Conservation (phyloP, 805 yeast species). For the Candida tammaniensis region DNA sequence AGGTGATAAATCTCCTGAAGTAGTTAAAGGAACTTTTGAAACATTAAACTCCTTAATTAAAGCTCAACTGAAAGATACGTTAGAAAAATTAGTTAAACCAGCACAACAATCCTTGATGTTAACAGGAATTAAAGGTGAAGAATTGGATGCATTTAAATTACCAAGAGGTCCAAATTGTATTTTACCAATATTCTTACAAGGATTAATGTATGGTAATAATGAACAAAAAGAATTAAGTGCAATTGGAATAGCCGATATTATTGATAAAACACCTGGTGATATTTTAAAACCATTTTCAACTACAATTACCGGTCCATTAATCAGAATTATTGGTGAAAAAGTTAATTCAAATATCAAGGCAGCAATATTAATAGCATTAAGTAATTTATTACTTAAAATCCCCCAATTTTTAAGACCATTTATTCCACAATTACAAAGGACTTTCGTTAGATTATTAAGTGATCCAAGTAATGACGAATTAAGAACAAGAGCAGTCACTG, state of each 20-base stretch:
- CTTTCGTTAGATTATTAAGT: conserved; percentile 86
- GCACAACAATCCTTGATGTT: conserved; percentile 68
- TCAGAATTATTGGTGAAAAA: conserved; percentile 97
- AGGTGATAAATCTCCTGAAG: conserved; percentile 62
- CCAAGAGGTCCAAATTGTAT: conserved; percentile 86
- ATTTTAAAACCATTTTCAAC: conserved; percentile 86
- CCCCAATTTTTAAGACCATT: conserved; percentile 93
- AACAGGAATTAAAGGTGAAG: conserved; percentile 61
- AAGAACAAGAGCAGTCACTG: conserved; percentile 83
- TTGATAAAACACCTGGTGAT: conserved; percentile 80
- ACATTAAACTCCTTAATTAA: conserved; percentile 66
- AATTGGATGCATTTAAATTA: conserved; percentile 68
- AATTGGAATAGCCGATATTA: conserved; percentile 80
- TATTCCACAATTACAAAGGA: conserved; percentile 95
- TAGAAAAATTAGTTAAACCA: conserved; percentile 79
- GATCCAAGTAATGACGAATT: conserved; percentile 73
- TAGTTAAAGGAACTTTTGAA: conserved; percentile 63
- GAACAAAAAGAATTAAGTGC: conserved; percentile 87
- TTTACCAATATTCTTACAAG: conserved; percentile 89
- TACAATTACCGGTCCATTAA: conserved; percentile 92
- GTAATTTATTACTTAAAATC: conserved; percentile 71
- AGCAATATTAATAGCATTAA: conserved; percentile 85
- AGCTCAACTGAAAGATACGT: conserved; percentile 68
- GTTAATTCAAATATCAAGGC: conserved; percentile 88
- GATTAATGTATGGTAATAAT: conserved; percentile 87